These are phyloP conservation scores for Penicillium freii DNA, from an alignment of 2,329 filamentous ascomycete species.

Conservation along the genomic window DNA sequence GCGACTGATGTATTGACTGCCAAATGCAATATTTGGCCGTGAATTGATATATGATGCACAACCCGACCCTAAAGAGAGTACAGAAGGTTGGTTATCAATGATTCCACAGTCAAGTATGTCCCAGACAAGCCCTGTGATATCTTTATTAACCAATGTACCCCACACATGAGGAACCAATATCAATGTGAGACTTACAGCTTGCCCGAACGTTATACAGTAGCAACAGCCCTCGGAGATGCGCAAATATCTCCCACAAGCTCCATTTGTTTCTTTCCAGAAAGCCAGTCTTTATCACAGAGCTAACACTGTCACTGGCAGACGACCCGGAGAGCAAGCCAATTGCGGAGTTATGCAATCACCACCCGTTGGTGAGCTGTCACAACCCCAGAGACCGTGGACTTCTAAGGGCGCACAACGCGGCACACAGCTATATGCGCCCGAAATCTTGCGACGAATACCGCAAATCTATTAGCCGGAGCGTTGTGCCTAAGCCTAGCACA, in stretches of 20 bases:
- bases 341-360: not conserved
- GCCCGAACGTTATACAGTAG: not conserved
- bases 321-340: not conserved
- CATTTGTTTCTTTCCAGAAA: not conserved
- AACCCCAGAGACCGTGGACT: not conserved
- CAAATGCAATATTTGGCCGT: not conserved
- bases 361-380: not conserved
- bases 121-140: constrained; percentile 1
- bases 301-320: not conserved
- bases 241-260: not conserved
- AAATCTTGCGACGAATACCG: not conserved
- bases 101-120: not conserved
- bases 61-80: not conserved
- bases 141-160: not conserved
- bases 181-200: constrained; percentile 4
- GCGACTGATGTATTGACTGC: not conserved
- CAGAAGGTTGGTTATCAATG: not conserved
- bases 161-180: not conserved
- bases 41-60: not conserved
- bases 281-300: not conserved
- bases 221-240: not conserved
- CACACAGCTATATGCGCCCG: not conserved
- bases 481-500: not conserved
- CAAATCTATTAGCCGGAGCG: not conserved
- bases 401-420: not conserved